phyloP scores from a whole-genome alignment of 768 basidiomycete species.

The Russula griseocarnosa region DNA sequence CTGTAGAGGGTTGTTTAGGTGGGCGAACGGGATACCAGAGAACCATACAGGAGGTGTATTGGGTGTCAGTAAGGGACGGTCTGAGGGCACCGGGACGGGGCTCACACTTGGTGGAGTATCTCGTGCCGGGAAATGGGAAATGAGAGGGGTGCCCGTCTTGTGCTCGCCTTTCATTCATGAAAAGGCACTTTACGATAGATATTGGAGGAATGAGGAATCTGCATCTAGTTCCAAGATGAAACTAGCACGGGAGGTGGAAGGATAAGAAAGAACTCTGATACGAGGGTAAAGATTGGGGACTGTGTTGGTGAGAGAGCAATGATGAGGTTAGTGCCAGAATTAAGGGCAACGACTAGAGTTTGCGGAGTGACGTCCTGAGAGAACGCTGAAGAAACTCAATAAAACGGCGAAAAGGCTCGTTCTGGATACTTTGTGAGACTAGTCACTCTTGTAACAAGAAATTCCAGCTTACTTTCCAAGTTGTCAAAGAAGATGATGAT shows the following conservation, averaged over 20 bases:
- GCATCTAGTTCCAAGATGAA: no score
- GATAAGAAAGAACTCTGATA: constrained; percentile 87
- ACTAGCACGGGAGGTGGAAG: constrained; percentile 83
- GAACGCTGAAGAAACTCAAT: constrained; percentile 44
- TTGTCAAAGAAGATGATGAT: constrained; percentile 63
- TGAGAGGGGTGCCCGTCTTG: constrained; percentile 71
- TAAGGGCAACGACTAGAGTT: constrained; percentile 65
- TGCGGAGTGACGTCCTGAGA: constrained; percentile 79
- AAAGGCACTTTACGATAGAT: no score
- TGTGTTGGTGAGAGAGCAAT: constrained; percentile 74
- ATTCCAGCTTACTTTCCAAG: constrained; percentile 55
- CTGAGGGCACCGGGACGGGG: constrained; percentile 52
- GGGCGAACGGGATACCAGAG: constrained; percentile 62
- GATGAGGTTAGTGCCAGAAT: constrained; percentile 75
- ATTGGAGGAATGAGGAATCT: no score
- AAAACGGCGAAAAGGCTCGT: constrained; percentile 45
- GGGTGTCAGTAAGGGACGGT: constrained; percentile 45
- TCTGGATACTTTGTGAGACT: constrained; percentile 40
- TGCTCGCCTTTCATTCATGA: no score
- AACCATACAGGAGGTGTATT: constrained; percentile 65
- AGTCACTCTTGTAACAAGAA: constrained; percentile 7
- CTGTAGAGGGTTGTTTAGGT: constrained; percentile 73
- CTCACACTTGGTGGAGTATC: constrained; percentile 60
- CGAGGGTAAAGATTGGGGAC: constrained; percentile 69
- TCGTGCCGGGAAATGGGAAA: constrained; percentile 83